A percentile compares a stretch with the other conserved stretches of the same genome.
Conservation (phyloP, 345 rosid species). For the Corchorus olitorius region DNA sequence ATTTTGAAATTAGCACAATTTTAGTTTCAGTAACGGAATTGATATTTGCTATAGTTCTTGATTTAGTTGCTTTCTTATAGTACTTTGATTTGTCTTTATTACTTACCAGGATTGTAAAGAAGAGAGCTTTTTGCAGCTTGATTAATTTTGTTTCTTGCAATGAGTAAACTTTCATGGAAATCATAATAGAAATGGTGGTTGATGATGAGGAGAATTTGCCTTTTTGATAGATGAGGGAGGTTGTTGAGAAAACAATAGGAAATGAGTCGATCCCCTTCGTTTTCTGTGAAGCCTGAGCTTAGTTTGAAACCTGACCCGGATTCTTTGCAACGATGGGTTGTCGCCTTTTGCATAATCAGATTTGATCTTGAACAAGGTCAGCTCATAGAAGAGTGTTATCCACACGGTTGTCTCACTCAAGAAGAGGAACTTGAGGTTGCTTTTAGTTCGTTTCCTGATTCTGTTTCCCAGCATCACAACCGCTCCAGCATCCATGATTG, state of each 20-base stretch:
- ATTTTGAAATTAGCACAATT: background rate
- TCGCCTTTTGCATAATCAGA: slow-evolving; percentile 82
- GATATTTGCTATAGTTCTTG: background rate
- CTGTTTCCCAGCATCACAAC: slow-evolving; percentile 85
- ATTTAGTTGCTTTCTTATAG: background rate
- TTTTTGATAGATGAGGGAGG: slow-evolving; percentile 34
- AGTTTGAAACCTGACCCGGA: slow-evolving; percentile 64
- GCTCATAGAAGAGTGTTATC: slow-evolving; percentile 91
- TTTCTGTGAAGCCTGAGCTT: slow-evolving; percentile 72
- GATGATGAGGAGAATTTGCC: slow-evolving; percentile 30
- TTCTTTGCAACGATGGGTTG: slow-evolving; percentile 73
- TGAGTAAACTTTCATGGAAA: background rate
- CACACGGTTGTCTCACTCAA: slow-evolving; percentile 60
- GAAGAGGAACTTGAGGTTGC: slow-evolving; percentile 95
- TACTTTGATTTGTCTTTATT: background rate
- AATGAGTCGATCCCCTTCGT: slow-evolving; percentile 92
- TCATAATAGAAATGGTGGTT: slow-evolving; percentile 13
- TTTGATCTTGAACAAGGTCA: slow-evolving; percentile 98
- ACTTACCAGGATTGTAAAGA: slow-evolving; percentile 2
- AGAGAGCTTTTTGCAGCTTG: background rate
- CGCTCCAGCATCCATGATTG: slow-evolving; percentile 94
- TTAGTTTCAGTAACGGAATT: background rate
- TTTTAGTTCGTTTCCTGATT: slow-evolving; percentile 94
- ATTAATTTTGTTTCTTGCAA: background rate
- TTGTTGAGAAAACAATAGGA: slow-evolving; percentile 31